Base-by-base conservation (phyloP, 2,329 filamentous ascomycete species). In the Pseudogymnoascus sp. region DNA sequence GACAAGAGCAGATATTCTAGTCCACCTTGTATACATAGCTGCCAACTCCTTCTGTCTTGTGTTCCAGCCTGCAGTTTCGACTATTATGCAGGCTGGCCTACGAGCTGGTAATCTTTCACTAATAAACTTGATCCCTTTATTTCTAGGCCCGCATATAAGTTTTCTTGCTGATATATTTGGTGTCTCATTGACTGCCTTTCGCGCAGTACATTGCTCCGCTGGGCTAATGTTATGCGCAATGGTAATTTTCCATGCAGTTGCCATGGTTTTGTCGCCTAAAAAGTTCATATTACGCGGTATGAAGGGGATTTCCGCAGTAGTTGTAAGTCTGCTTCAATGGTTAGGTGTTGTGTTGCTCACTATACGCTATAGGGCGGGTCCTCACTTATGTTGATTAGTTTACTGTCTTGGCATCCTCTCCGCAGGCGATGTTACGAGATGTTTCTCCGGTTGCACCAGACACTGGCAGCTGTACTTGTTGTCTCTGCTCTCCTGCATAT, bases 141-240 rank as follows among this genome's bases (percentile, higher is more conserved):
- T 70, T 33, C 37, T 40, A 8, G 67, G 65, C 18, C 64, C 63
- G 25, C 64, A 70, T 61, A 66, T 70, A 21, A 65, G 61, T 62
- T 65, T 64, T 53, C 62, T 69, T 12, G 67, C 69, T 42, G 65
- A 69, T 53, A 42, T 70, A 5, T 42, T 68, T 7, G 66, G 66
- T 10, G 3, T 68, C 10, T 59, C 65, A 11, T 23, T 68, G 37
- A 31, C 23, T 60, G 62, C 60, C 11, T 62, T 61, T 61, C 64
- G 64, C 11, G 18, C 23, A 18, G n/a, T 66, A 44, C 66, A 69
- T 62, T 64, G 65, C 16, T 67, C 67, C 18, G 63, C 61, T 37
- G 63, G 63, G 35, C 21, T 67, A 14, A 67, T 69, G 31, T 65
- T 63, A 14, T 65, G 62, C 18, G 23, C 35, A 16, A 61, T 68